Evolutionary conservation across 257 asterid species (phyloP).

Genomic region (Penstemon newberryi): DNA sequence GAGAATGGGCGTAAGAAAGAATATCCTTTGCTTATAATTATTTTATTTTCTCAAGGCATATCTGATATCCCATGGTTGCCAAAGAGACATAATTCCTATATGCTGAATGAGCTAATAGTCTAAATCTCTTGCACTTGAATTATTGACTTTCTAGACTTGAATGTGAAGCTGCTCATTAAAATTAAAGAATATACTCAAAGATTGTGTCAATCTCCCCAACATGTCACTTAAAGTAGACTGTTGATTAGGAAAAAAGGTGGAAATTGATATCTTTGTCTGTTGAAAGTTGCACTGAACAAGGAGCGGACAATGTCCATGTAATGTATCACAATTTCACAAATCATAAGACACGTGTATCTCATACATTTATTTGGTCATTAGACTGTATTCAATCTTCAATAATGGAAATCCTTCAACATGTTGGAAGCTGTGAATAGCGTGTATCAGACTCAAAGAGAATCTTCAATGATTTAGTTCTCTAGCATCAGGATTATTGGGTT

Average conservation of each 20-base stretch:
- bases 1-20: conserved; percentile 62
- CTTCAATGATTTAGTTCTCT: not conserved
- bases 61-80: conserved; percentile 7
- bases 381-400: not conserved
- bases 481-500: no score
- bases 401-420: not conserved
- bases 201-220: not conserved
- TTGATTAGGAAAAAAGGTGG: not conserved
- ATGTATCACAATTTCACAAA: not conserved
- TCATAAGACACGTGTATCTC: no score
- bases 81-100: not conserved
- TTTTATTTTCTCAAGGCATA: not conserved
- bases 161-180: conserved; percentile 12
- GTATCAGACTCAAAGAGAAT: not conserved
- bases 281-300: not conserved
- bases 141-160: not conserved
- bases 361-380: not conserved
- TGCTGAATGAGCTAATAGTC: conserved; percentile 15
- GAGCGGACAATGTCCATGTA: not conserved
- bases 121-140: not conserved
- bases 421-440: not conserved
- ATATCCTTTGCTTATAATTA: conserved; percentile 52
- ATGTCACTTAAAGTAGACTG: not conserved
- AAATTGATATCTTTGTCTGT: not conserved
- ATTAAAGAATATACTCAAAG: not conserved